phyloP scores from a whole-genome alignment of 164 flowering plant species.

The Vitis rupestris region DNA sequence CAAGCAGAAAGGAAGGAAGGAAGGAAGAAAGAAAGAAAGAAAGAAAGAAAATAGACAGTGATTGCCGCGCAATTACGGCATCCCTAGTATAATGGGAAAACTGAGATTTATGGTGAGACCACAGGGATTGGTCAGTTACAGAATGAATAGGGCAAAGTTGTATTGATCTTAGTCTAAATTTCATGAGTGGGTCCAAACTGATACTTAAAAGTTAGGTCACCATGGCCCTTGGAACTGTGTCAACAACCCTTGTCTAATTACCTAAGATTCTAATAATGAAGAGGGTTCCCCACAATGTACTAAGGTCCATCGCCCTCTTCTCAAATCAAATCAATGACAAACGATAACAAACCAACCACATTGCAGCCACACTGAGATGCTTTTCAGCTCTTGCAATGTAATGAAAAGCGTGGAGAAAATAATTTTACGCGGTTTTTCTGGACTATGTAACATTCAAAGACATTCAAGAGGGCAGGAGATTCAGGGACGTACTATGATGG shows the following conservation, averaged over 20 bases:
- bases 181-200: slow-evolving; percentile 24
- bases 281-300: not conserved
- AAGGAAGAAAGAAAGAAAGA: too few relatives aligned
- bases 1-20: too few relatives aligned
- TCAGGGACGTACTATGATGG: too few relatives aligned
- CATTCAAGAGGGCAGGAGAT: too few relatives aligned
- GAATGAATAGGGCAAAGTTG: slow-evolving; percentile 1
- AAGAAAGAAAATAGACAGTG: too few relatives aligned
- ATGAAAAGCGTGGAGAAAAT: too few relatives aligned
- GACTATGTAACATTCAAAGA: too few relatives aligned
- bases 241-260: slow-evolving; percentile 26
- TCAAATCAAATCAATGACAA: slow-evolving; percentile 14
- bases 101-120: not conserved
- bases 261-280: slow-evolving; percentile 27
- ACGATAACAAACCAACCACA: slow-evolving; percentile 1
- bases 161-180: slow-evolving; percentile 6
- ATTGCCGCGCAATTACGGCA: too few relatives aligned
- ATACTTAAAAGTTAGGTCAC: slow-evolving; percentile 23
- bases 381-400: not conserved
- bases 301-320: not conserved
- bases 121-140: not conserved
- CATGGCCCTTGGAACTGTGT: slow-evolving; percentile 21
- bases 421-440: too few relatives aligned
- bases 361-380: slow-evolving; percentile 17
- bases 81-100: too few relatives aligned